phyloP scores from a whole-genome alignment of 805 yeast species.

The Lachancea sp. region DNA sequence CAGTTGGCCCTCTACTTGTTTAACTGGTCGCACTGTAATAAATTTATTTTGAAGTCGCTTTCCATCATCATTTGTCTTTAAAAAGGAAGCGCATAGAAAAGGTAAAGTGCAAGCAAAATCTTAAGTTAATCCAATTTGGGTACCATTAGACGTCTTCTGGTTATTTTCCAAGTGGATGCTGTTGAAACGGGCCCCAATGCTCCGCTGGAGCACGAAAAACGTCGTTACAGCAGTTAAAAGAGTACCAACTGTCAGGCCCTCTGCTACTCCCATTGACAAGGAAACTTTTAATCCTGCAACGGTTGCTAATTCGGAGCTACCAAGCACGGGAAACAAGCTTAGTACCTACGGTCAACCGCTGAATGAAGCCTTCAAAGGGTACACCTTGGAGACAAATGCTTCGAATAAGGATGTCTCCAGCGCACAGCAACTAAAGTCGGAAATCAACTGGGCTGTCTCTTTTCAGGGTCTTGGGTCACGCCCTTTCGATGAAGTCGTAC shows the following conservation, averaged over 20 bases:
- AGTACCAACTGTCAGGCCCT: conserved; percentile 1
- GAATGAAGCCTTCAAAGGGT: conserved; percentile 1
- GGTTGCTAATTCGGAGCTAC: neutral
- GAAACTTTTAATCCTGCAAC: neutral
- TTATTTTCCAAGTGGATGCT: neutral
- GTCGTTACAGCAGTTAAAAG: conserved; percentile 6
- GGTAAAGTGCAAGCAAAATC: no score
- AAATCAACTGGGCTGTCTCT: conserved; percentile 74
- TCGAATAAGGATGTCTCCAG: neutral
- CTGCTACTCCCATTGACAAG: neutral
- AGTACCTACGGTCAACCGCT: neutral
- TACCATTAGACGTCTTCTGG: neutral
- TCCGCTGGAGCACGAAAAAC: neutral
- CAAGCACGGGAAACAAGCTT: neutral
- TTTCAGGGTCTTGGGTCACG: conserved; percentile 78
- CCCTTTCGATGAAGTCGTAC: conserved; percentile 62
- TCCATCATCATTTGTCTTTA: neutral
- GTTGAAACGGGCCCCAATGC: neutral
- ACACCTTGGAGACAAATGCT: neutral
- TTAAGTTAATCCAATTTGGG: neutral
- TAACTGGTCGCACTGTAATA: no score
- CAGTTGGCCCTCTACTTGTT: no score
- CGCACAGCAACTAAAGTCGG: neutral
- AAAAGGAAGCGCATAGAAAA: no score
- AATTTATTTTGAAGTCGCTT: neutral